Percentiles rank a stretch among this genome's conserved stretches.
Evolutionary conservation across 1,139 yeast species (phyloP).

Genomic region (Yamadazyma pseudoaaseri): DNA sequence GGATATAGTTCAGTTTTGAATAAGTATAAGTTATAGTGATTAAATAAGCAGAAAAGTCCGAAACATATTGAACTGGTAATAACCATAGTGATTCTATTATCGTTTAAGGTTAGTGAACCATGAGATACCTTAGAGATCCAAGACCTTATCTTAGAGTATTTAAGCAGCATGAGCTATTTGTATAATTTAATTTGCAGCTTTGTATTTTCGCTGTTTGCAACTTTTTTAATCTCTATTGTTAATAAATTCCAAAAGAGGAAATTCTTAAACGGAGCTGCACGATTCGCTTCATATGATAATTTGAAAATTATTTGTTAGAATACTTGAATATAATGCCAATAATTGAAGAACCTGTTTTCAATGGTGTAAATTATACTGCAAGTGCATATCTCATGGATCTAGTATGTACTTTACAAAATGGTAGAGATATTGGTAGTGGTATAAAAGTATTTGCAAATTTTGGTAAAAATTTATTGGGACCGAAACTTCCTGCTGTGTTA

Average conservation of each 20-base stretch:
- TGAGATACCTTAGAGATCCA: no score
- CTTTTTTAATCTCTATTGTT: no score
- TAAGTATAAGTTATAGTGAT: slow-evolving; percentile 3
- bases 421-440: slow-evolving; percentile 14
- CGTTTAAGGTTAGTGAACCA: no score
- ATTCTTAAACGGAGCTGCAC: no score
- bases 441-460: slow-evolving; percentile 9
- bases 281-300: no score
- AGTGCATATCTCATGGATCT: slow-evolving; percentile 10
- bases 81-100: no score
- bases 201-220: no score
- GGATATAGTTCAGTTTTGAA: slow-evolving; percentile 3
- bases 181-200: no score
- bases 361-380: slow-evolving; percentile 9
- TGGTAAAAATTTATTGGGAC: slow-evolving; percentile 12
- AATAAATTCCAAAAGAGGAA: no score
- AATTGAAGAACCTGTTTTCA: slow-evolving; percentile 4
- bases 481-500: slow-evolving; percentile 8
- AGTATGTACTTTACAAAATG: slow-evolving; percentile 12
- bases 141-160: no score
- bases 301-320: no score
- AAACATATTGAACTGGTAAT: neutral
- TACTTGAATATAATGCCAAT: slow-evolving; percentile 4
- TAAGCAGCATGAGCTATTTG: no score
- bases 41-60: slow-evolving; percentile 1